Evolutionary conservation across 768 basidiomycete genomes (phyloP).

Genomic region (Nidula microcarpa): DNA sequence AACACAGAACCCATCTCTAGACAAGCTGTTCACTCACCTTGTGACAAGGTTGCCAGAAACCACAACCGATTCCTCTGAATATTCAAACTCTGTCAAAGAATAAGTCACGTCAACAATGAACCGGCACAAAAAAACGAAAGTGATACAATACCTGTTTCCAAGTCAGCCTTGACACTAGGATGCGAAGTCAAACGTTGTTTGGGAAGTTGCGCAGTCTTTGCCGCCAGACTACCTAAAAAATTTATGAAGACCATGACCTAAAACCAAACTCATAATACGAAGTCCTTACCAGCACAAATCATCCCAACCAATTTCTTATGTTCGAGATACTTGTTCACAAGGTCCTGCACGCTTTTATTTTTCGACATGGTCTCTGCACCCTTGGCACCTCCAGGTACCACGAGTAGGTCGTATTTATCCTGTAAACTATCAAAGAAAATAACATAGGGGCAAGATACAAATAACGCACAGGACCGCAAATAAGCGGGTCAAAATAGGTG

Average conservation of each 20-base stretch:
- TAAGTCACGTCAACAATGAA: neutral
- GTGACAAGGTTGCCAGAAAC: conserved; percentile 71
- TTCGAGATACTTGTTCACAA: conserved; percentile 56
- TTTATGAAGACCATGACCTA: neutral
- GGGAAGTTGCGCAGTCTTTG: conserved; percentile 56
- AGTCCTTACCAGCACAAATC: conserved; percentile 74
- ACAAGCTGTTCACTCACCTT: conserved; percentile 43
- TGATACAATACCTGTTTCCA: conserved; percentile 46
- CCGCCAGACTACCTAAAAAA: conserved; percentile 61
- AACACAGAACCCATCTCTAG: neutral
- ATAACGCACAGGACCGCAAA: conserved; percentile 43
- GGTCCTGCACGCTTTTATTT: conserved; percentile 53
- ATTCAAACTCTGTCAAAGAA: conserved; percentile 55
- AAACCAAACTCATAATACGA: neutral
- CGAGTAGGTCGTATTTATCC: conserved; percentile 64
- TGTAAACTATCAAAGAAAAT: conserved; percentile 17
- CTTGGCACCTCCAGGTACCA: conserved; percentile 77
- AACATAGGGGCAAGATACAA: neutral
- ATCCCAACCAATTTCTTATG: conserved; percentile 65
- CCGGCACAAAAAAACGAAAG: neutral
- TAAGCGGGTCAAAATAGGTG: conserved; percentile 39
- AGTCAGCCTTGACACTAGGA: conserved; percentile 58
- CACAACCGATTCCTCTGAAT: conserved; percentile 71
- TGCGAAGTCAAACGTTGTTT: conserved; percentile 75
- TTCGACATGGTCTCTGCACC: conserved; percentile 73